These are phyloP conservation scores for Adenanthera pavonina DNA, from an alignment of 306 rosid species.

Conservation along the genomic window DNA sequence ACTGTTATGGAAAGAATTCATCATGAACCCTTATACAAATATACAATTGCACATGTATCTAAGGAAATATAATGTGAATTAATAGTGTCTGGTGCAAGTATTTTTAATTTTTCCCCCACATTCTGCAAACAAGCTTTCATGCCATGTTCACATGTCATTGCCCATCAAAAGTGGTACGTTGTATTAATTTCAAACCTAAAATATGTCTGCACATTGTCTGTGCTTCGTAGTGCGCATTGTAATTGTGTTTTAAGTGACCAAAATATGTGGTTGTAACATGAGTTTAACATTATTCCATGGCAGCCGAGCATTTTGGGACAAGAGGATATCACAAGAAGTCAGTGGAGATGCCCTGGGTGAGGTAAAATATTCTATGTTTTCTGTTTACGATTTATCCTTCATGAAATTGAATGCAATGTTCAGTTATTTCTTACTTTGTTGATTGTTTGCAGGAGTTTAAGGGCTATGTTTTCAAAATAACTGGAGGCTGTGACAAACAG, in stretches of 20 bases:
- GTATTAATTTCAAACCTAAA: neutral
- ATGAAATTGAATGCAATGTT: neutral
- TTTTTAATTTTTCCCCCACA: neutral
- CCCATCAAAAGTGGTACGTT: neutral
- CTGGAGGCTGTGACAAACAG: slow-evolving; percentile 59
- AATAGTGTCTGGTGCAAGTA: neutral
- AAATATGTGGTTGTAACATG: neutral
- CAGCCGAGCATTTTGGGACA: slow-evolving; percentile 56
- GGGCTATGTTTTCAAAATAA: slow-evolving; percentile 53
- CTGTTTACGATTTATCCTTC: neutral
- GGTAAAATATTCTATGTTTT: slow-evolving; percentile 19
- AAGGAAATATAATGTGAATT: neutral
- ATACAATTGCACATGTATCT: neutral
- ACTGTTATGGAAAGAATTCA: neutral
- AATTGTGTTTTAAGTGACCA: neutral
- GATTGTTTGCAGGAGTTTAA: slow-evolving; percentile 41
- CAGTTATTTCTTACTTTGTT: neutral
- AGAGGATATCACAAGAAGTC: slow-evolving; percentile 55
- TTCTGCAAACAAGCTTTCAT: neutral
- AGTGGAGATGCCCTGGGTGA: slow-evolving; percentile 52
- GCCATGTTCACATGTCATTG: neutral
- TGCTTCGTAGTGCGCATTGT: neutral
- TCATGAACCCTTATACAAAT: neutral
- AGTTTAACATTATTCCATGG: neutral
- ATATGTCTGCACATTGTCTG: neutral